Evolutionary conservation across 2,329 filamentous ascomycete species (phyloP).

Genomic region (Tricladium varicosporioides): DNA sequence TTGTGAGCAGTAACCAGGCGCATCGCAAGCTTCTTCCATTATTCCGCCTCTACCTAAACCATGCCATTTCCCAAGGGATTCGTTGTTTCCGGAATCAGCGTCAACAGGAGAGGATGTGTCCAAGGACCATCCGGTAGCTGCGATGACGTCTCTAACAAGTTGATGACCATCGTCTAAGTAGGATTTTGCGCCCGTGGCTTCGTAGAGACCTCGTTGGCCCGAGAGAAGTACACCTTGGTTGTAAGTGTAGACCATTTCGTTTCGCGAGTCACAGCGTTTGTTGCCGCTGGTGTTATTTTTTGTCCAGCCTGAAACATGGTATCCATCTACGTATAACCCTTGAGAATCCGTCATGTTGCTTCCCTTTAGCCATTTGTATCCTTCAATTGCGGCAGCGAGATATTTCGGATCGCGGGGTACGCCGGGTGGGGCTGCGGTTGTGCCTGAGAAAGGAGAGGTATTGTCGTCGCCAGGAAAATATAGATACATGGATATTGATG

Average conservation of each 20-base stretch:
- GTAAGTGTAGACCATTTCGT: constrained; percentile 92
- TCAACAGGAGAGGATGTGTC: constrained; percentile 35
- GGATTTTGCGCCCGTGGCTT: constrained; percentile 66
- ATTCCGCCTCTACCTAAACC: constrained; percentile 78
- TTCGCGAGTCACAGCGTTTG: constrained; percentile 72
- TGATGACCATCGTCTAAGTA: constrained; percentile 78
- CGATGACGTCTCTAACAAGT: constrained; percentile 72
- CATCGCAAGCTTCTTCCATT: constrained; percentile 82
- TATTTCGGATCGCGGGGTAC: constrained; percentile 55
- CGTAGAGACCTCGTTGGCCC: constrained; percentile 76
- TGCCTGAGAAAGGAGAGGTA: constrained; percentile 57
- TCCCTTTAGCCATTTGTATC: constrained; percentile 74
- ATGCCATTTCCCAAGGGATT: constrained; percentile 50
- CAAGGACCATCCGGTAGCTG: constrained; percentile 73
- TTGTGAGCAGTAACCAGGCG: constrained; percentile 71
- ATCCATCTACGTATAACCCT: constrained; percentile 83
- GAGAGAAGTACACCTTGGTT: constrained; percentile 91
- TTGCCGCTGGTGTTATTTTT: constrained; percentile 53
- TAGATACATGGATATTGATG: constrained; percentile 85
- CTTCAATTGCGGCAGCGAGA: constrained; percentile 70
- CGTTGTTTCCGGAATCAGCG: constrained; percentile 24
- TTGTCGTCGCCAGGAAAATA: constrained; percentile 81
- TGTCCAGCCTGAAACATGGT: constrained; percentile 71
- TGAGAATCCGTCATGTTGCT: constrained; percentile 77
- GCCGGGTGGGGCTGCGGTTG: constrained; percentile 9